phyloP scores from a whole-genome alignment of 2,329 filamentous ascomycete species.

The Diaporthe longicolla region DNA sequence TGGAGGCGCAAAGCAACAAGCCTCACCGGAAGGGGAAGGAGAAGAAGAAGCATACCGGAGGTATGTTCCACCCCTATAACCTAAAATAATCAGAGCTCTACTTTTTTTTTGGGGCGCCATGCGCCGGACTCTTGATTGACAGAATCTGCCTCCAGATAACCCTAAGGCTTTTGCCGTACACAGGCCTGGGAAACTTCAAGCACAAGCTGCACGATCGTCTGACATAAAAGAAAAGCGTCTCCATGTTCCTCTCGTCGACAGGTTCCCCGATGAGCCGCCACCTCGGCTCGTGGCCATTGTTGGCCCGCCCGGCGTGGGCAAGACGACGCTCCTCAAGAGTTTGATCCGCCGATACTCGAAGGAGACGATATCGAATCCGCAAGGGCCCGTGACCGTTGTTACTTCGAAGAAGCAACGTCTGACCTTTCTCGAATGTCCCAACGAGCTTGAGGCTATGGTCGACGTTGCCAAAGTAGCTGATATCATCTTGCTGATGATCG shows the following conservation, averaged over 20 bases:
- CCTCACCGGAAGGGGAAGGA: constrained; percentile 90
- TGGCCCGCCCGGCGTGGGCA: constrained; percentile 93
- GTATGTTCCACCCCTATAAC: constrained; percentile 53
- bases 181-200: constrained; percentile 84
- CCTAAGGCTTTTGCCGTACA: constrained; percentile 92
- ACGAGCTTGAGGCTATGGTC: constrained; percentile 96
- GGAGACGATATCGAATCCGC: constrained; percentile 90
- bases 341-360: constrained; percentile 95
- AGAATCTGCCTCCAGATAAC: constrained; percentile 72
- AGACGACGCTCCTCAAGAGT: constrained; percentile 96
- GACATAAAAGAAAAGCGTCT: constrained; percentile 94
- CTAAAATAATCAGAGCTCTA: neutral
- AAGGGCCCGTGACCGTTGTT: constrained; percentile 94
- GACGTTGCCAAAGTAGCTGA: constrained; percentile 98
- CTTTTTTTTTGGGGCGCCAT: neutral
- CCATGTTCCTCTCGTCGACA: constrained; percentile 96
- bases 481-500: constrained; percentile 97
- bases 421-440: constrained; percentile 97
- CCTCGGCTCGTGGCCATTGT: constrained; percentile 94
- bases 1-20: constrained; percentile 88
- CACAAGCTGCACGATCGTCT: constrained; percentile 79
- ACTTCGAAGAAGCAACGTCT: constrained; percentile 95
- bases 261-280: constrained; percentile 93
- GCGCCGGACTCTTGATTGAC: constrained; percentile 44
- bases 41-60: constrained; percentile 80